Base-by-base conservation (phyloP, 345 rosid genomes). In the Bretschneidera sinensis region DNA sequence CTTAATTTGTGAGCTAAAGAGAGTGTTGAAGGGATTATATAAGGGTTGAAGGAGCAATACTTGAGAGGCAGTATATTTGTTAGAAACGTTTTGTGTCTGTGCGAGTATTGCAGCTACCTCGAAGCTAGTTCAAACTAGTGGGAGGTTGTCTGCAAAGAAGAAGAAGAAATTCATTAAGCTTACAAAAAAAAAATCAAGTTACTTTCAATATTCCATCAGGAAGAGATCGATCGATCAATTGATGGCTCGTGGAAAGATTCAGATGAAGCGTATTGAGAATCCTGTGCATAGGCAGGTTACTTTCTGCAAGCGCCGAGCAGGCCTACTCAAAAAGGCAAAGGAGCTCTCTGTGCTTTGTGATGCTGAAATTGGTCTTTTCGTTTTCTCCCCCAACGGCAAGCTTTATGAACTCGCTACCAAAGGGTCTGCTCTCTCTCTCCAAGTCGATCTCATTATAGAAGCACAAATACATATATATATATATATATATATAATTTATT, bases 101-200 rank as follows among this genome's bases (percentile, higher is more conserved):
- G 24, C 13, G 51, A 17, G 23, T 19, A 57, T 39, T 57, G 78
- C 81, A 85, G 55, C 80, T n/a, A 83, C 62, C 95, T 83, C 77
- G 89, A 86, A 89, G 96, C 98, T 92, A 92, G 98, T 92, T 64
- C 87, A 86, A 80, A 92, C 98, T 92, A 92, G 98, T 86, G 85
- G 87, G 79, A 78, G 96, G 91, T 83, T 83, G 91, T 68, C 54
- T 71, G 85, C 70, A 63, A 45, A 52, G 15, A 70, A 63, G n/a
- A 25, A 65, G 60, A 51, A 16, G 51, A 49, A 71, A 53, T 17
- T 48, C 14, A 51, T 4, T 9, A 51, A 61, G 59, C 20, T 56
- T 20, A 31, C 57, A 48, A 17, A 2, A 20, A 25, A 49, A n/a
- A n/a, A n/a, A n/a, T n/a, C n/a, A n/a, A n/a, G n/a, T n/a, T n/a